Base-by-base conservation (phyloP, 352 stramenopile genomes). In the Globisporangium solare region DNA sequence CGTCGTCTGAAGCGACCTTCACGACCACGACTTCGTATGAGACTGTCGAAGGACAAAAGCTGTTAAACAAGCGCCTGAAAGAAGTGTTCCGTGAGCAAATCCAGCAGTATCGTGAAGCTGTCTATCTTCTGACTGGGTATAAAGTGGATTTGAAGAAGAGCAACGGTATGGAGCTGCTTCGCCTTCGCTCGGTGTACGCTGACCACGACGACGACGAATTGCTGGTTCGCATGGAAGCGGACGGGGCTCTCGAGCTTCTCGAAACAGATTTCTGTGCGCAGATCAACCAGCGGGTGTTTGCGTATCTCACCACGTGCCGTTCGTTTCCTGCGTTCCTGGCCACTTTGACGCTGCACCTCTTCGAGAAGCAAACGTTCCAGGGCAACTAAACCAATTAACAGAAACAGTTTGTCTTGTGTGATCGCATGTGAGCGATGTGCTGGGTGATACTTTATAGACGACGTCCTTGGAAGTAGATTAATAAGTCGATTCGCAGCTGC, bases 291-390 rank as follows among this genome's bases (percentile, higher is more conserved):
- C 68, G 81, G 43, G 67, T 83, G 22, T 78, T 90, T 45, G 68
- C 68, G 37, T 89, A 91, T 59, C 69, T 93, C 35, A 83, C 67
- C 24, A 91, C 75, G 21, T 96, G 85, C 63, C 80, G 89, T 31
- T 96, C 89, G 3, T 92, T 96, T 56, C 89, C 89, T 15, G 87
- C 86, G 13, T 97, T 97, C 65, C 64, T 97, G 56, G 81, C 81
- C 24, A 92, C 75, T n/a, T 67, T 97, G 18, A 95, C 87, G 37
- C 68, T 96, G 47, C 73, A 92, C 68, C 68, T 96, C 20, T 97
- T 97, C 54, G 87, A 95, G 68, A 92, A 92, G 60, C 82, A 94
- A 61, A 97, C 89, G 0, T 95, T 95, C 58, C 84, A 94, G 52
- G 79, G 83, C 48, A 76, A 76, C 63, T 85, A 73, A 62, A 35